Evolutionary conservation across 1,284 basidiomycete genomes (phyloP), one percentile per base, ranked within the genome.

Genomic region (Leucoagaricus sp.): DNA sequence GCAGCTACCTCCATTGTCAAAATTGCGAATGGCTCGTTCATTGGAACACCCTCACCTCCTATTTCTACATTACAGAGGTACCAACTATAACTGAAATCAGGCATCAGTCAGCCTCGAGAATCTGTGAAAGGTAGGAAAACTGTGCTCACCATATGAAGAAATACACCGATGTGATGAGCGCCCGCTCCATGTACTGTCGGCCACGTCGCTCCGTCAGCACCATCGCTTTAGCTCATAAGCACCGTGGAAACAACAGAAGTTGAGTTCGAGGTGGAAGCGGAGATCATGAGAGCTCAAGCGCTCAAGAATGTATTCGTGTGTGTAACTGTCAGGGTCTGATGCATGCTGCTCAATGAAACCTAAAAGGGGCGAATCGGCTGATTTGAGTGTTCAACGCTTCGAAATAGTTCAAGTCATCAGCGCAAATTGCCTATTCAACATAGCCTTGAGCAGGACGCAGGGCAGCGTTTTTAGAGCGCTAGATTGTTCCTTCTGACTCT

Each of bases 51-150:
- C 56, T n/a, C 55, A 77, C 77, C 54, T 54, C 74, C 77, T 40
- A 81, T 62, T 49, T 78, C 69, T 51, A 75, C 65, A 12, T 69
- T 66, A 34, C 69, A 67, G 1, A 75, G 57, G 60, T 78, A 77
- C 68, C 70, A 72, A 40, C 68, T 65, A 58, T 67, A 72, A 23
- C 74, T 76, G 19, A 21, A 41, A 26, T 17, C 8, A 26, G 23
- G 12, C n/a, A 26, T 12, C 40, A 23, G 12, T 49, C 21, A 49
- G 7, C 31, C 7, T 31, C 15, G 34, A 29, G 17, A 12, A 3
- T 15, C 34, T 15, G 13, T 13, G 15, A 23, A 31, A 19, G 15
- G 4, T 25, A 23, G 12, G n/a, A n/a, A n/a, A n/a, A n/a, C n/a
- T n/a, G 9, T 52, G 21, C 55, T 33, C 34, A 57, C 55, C 42